A percentile compares a stretch with the other conserved stretches of the same genome.
Conservation (phyloP, 768 basidiomycete genomes). For the Chalciporus chontae region DNA sequence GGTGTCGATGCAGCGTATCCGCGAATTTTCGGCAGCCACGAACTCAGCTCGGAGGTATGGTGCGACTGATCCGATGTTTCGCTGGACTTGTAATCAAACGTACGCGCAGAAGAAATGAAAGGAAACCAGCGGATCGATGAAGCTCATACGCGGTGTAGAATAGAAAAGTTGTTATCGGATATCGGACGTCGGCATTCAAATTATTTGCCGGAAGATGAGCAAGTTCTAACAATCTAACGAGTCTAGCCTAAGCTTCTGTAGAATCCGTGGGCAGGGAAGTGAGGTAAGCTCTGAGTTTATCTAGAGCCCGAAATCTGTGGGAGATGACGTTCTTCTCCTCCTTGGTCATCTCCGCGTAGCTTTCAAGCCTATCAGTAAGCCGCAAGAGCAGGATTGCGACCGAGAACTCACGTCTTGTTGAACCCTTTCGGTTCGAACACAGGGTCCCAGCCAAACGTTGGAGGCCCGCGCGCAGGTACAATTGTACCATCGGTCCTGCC, state of each 20-base stretch:
- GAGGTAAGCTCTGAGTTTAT: slow-evolving; percentile 49
- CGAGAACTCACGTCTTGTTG: slow-evolving; percentile 64
- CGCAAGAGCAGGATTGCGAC: neutral
- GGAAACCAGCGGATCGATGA: neutral
- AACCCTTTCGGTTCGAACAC: slow-evolving; percentile 76
- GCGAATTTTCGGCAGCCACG: neutral
- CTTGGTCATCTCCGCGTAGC: slow-evolving; percentile 67
- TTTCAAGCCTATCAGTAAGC: slow-evolving; percentile 16
- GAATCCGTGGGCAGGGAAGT: slow-evolving; percentile 9
- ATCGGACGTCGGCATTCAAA: slow-evolving; percentile 16
- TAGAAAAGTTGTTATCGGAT: slow-evolving; percentile 14
- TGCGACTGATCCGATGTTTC: neutral
- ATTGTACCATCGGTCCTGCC: slow-evolving; percentile 88
- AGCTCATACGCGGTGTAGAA: neutral
- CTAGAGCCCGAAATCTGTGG: slow-evolving; percentile 63
- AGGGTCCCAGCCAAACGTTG: slow-evolving; percentile 88
- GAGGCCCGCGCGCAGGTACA: slow-evolving; percentile 77
- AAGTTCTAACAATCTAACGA: neutral
- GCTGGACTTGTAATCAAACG: neutral
- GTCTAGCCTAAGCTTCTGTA: neutral
- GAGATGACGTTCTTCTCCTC: slow-evolving; percentile 63
- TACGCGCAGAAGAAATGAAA: no score
- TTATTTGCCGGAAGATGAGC: slow-evolving; percentile 2
- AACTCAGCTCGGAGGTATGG: neutral
- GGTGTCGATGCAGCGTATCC: neutral